Evolutionary conservation across 2,329 filamentous ascomycete genomes (phyloP), one percentile per base, ranked within the genome.

Genomic region (Zasmidium cellare): DNA sequence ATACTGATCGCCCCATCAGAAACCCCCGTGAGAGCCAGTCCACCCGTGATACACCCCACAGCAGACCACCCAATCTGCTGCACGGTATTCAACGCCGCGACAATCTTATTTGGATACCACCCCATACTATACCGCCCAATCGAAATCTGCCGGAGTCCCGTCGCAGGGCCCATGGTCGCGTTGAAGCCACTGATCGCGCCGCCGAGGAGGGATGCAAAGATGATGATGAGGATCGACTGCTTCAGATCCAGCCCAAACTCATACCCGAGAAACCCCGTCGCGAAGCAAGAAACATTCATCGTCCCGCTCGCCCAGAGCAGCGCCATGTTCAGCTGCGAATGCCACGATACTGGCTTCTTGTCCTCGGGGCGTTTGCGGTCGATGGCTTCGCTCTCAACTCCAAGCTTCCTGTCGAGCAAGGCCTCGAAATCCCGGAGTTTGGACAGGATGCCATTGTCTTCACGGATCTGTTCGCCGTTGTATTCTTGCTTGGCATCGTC

Each of bases 101-200:
- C 74, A 55, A 81, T 67, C 62, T 80, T 80, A 53, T 78, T 78
- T 16, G 78, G 78, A 59, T 74, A 81, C 74, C 78, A 80, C n/a
- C 79, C 79, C 57, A 81, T 79, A n/a, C 76, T 77, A 62, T 78
- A 79, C 51, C 78, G 71, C 50, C 75, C 74, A 25, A 77, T 73
- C 1, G 71, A 70, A 49, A 81, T 79, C 55, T 78, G 75, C 49
- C 79, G 73, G 20, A 81, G 67, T 56, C 71, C 71, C 1, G 71
- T 73, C 3, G 70, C 64, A 0, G 71, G 63, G 3, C 71, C 71
- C 28, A 74, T 62, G 3, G 69, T 73, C 3, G 71, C 71, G 53
- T 67, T 70, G 57, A 72, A 74, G 9, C 70, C 71, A 14, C 65
- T 61, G 2, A 71, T 62, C 18, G 68, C 66, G 18, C 67, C 68